Conservation (phyloP, 768 basidiomycete species). For the Phaeotremella skinneri region DNA sequence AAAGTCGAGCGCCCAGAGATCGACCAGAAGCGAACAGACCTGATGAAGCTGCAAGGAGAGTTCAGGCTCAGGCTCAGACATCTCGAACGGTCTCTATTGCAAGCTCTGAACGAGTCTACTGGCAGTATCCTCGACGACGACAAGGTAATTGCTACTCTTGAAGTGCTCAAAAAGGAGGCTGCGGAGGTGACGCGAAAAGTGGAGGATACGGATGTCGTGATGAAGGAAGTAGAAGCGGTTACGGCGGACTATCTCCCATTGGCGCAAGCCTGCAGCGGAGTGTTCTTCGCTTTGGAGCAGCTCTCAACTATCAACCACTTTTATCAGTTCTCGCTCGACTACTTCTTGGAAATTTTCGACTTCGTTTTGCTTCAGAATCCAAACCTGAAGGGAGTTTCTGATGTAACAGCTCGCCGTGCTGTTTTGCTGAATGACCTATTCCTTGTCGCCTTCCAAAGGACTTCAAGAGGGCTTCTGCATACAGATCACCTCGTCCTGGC, state of each 20-base stretch:
- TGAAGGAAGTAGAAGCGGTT: slow-evolving; percentile 94
- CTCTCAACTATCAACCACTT: slow-evolving; percentile 92
- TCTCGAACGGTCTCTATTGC: slow-evolving; percentile 84
- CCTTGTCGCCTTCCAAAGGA: slow-evolving; percentile 79
- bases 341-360: slow-evolving; percentile 99
- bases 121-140: slow-evolving; percentile 99
- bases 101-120: slow-evolving; percentile 91
- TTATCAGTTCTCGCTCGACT: slow-evolving; percentile 95
- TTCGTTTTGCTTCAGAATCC: slow-evolving; percentile 89
- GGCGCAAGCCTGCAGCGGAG: slow-evolving; percentile 91
- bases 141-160: slow-evolving; percentile 86
- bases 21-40: slow-evolving; percentile 88
- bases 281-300: slow-evolving; percentile 96
- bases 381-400: slow-evolving; percentile 73
- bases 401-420: slow-evolving; percentile 68
- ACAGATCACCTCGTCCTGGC: slow-evolving; percentile 88
- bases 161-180: slow-evolving; percentile 92
- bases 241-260: slow-evolving; percentile 91
- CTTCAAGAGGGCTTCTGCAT: slow-evolving; percentile 84
- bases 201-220: slow-evolving; percentile 91
- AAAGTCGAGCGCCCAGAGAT: slow-evolving; percentile 96
- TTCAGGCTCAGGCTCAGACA: slow-evolving; percentile 89
- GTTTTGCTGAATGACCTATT: slow-evolving; percentile 86
- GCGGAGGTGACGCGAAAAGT: slow-evolving; percentile 94
- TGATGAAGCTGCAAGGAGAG: slow-evolving; percentile 98